phyloP scores from a whole-genome alignment of 2,329 filamentous ascomycete species.

The Pseudogymnoascus sp. region DNA sequence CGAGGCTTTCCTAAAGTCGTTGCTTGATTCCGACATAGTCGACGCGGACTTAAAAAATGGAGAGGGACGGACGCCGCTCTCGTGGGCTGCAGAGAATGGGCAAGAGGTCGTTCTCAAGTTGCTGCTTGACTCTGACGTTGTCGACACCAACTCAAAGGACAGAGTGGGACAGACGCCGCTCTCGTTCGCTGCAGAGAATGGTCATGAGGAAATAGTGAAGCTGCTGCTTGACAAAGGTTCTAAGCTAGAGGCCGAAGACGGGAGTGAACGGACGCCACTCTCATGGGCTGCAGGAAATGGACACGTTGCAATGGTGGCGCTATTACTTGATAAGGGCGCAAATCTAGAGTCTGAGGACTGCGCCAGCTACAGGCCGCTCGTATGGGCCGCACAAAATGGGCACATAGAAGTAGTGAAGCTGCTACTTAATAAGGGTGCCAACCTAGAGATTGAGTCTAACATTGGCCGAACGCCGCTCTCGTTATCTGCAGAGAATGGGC shows the following conservation, averaged over 20 bases:
- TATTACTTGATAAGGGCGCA: not conserved
- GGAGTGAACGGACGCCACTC: not conserved
- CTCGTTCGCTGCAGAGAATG: not conserved
- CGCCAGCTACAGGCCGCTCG: not conserved
- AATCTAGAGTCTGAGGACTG: not conserved
- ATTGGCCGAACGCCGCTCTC: constrained; percentile 10
- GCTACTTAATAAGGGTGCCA: constrained; percentile 20
- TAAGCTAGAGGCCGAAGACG: not conserved
- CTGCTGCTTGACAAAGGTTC: not conserved
- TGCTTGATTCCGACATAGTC: constrained; percentile 5
- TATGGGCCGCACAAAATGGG: not conserved
- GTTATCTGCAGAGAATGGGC: constrained; percentile 10
- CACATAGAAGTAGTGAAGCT: constrained; percentile 29
- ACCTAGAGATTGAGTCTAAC: not conserved
- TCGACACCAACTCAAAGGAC: constrained; percentile 4
- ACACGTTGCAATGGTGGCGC: not conserved
- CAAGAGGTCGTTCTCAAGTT: not conserved
- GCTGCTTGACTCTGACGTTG: constrained; percentile 1
- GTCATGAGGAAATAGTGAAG: not conserved
- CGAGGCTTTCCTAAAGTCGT: not conserved
- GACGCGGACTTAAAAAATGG: not conserved
- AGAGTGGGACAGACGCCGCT: not conserved
- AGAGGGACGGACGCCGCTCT: not conserved
- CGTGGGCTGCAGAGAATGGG: constrained; percentile 8
- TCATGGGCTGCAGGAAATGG: not conserved